Evolutionary conservation across 345 rosid species (phyloP).

Genomic region (Microthlaspi erraticum): DNA sequence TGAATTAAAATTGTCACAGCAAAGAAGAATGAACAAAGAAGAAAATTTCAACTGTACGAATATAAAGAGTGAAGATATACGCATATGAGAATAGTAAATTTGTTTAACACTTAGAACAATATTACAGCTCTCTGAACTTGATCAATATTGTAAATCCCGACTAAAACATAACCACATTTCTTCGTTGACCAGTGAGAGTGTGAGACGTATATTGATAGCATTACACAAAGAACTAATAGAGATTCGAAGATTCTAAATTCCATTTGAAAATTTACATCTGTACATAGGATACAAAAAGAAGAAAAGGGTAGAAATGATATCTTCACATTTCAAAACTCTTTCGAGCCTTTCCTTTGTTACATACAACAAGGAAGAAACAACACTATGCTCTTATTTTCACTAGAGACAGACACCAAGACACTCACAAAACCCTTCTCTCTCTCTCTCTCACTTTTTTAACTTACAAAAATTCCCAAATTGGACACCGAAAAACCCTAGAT

Average conservation of each 20-base stretch:
- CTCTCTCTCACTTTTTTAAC: constrained; percentile 9
- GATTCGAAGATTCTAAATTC: background rate
- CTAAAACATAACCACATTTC: no score
- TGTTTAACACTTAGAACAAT: no score
- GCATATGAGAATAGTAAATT: background rate
- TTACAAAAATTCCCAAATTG: constrained; percentile 34
- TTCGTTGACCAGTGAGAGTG: no score
- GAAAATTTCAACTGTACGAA: background rate
- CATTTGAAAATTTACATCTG: constrained; percentile 2
- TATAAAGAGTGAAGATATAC: background rate
- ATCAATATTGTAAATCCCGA: no score
- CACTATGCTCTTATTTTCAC: constrained; percentile 38
- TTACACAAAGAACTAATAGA: background rate
- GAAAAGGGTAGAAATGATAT: constrained; percentile 34
- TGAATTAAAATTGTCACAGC: constrained; percentile 2
- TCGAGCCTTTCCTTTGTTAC: constrained; percentile 31
- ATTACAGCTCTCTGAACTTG: no score
- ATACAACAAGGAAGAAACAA: constrained; percentile 37
- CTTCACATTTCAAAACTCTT: constrained; percentile 43
- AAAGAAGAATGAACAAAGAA: constrained; percentile 44
- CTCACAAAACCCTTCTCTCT: constrained; percentile 25
- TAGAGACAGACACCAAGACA: constrained; percentile 19
- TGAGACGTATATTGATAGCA: no score
- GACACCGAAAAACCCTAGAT: constrained; percentile 37
- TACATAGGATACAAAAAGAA: constrained; percentile 1